A percentile compares a stretch with the other conserved stretches of the same genome.
phyloP scores from a whole-genome alignment of 2,329 filamentous ascomycete genomes.

The Neophaeococcomyces aloes region DNA sequence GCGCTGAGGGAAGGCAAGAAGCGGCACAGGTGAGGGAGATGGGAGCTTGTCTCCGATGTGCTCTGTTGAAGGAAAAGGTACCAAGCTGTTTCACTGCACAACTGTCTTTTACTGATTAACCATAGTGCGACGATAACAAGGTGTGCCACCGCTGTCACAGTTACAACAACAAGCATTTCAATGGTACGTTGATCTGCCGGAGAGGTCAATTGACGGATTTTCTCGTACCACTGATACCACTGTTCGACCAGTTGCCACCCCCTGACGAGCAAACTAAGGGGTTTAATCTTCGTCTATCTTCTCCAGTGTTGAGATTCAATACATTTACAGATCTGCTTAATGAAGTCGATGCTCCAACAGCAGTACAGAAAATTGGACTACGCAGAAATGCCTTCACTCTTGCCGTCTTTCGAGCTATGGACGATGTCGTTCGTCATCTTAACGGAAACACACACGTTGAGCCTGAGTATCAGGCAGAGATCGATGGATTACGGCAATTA shows the following conservation, averaged over 20 bases:
- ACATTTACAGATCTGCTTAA: constrained; percentile 4
- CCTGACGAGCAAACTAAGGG: constrained; percentile 4
- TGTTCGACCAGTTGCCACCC: constrained; percentile 3
- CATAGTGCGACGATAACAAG: constrained; percentile 4
- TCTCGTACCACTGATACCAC: constrained; percentile 4
- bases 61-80: constrained; percentile 7
- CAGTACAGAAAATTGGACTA: background rate
- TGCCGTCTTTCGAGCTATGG: constrained; percentile 2
- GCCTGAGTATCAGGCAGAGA: constrained; percentile 1
- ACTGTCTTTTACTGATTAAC: background rate
- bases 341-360: background rate
- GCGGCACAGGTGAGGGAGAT: constrained; percentile 7
- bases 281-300: constrained; percentile 4
- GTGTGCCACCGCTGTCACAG: constrained; percentile 6
- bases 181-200: constrained; percentile 7
- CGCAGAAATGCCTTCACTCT: constrained; percentile 5
- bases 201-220: constrained; percentile 7
- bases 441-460: background rate
- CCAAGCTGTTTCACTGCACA: background rate
- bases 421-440: background rate
- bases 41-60: constrained; percentile 6
- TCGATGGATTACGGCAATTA: constrained; percentile 4
- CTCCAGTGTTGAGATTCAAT: background rate
- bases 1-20: constrained; percentile 7
- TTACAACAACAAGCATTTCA: constrained; percentile 8